These are phyloP conservation scores for Fragilariopsis cylindrus DNA, from an alignment of 108 stramenopile species.

Conservation along the genomic window DNA sequence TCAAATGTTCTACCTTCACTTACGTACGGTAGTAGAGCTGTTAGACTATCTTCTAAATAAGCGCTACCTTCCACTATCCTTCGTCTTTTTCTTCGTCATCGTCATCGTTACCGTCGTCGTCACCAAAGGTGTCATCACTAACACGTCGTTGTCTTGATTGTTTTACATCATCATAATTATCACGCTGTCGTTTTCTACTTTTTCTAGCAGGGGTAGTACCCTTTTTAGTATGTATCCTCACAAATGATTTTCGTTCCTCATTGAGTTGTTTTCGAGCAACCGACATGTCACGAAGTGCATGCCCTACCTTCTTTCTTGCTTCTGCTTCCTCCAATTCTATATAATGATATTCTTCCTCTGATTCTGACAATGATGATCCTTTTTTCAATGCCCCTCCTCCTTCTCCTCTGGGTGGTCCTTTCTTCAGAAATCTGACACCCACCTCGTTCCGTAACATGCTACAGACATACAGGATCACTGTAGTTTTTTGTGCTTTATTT, in stretches of 20 bases:
- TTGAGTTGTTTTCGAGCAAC: constrained; percentile 11
- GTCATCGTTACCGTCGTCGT: too few species aligned
- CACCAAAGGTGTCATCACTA: too few species aligned
- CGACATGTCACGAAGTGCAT: constrained; percentile 20
- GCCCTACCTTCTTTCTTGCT: constrained; percentile 18
- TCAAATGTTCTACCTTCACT: too few species aligned
- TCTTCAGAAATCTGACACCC: constrained; percentile 34
- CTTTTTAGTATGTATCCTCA: too few species aligned
- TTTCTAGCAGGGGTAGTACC: neutral
- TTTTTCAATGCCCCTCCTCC: neutral
- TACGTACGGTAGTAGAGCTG: too few species aligned
- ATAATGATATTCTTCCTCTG: neutral
- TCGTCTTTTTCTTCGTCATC: too few species aligned
- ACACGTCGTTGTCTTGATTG: too few species aligned
- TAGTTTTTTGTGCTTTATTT: constrained; percentile 21
- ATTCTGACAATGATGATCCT: too few species aligned
- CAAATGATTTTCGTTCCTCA: neutral
- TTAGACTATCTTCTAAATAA: too few species aligned
- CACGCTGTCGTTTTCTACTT: neutral
- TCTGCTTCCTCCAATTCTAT: neutral
- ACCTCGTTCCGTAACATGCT: constrained; percentile 9
- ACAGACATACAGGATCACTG: constrained; percentile 25
- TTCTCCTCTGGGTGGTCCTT: neutral
- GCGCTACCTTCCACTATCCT: too few species aligned
- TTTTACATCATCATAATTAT: neutral